Evolutionary conservation across 1,284 basidiomycete species (phyloP).

Genomic region (Boletus hoseneyae): DNA sequence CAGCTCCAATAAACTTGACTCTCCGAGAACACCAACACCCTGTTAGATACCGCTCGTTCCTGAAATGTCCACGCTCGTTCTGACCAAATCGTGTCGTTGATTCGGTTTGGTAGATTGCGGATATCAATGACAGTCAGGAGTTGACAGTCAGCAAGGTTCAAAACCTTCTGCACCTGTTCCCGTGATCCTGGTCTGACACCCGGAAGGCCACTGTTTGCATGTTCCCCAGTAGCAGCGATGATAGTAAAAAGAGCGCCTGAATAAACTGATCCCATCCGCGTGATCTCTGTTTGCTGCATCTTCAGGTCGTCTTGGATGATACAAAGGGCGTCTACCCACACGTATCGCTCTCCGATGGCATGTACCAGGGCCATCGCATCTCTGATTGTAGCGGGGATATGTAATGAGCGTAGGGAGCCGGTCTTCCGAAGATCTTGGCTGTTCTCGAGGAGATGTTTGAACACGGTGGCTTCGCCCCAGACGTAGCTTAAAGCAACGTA

Average conservation of each 20-base stretch:
- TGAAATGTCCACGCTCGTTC: conserved; percentile 25
- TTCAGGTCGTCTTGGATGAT: conserved; percentile 20
- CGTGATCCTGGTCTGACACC: conserved; percentile 9
- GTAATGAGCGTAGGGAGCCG: conserved; percentile 4
- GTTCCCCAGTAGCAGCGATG: conserved; percentile 19
- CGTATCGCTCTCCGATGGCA: conserved; percentile 23
- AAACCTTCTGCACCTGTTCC: conserved; percentile 7
- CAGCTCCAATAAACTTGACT: conserved; percentile 22
- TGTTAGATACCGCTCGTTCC: conserved; percentile 20
- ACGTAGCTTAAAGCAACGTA: conserved; percentile 24
- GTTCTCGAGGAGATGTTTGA: conserved; percentile 16
- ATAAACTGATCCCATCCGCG: conserved; percentile 23
- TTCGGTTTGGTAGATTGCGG: background rate
- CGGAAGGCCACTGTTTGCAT: conserved; percentile 16
- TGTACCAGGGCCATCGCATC: conserved; percentile 20
- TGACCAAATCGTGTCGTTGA: conserved; percentile 12
- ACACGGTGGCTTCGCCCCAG: conserved; percentile 17
- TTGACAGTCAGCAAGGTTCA: conserved; percentile 11
- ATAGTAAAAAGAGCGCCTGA: conserved; percentile 19
- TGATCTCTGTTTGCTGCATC: conserved; percentile 20
- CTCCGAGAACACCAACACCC: conserved; percentile 20
- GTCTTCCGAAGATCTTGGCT: conserved; percentile 10
- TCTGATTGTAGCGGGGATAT: conserved; percentile 19
- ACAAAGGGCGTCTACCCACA: conserved; percentile 26
- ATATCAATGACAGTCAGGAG: conserved; percentile 15